Conservation (phyloP, 2,329 filamentous ascomycete species). For the Claviceps paspali region DNA sequence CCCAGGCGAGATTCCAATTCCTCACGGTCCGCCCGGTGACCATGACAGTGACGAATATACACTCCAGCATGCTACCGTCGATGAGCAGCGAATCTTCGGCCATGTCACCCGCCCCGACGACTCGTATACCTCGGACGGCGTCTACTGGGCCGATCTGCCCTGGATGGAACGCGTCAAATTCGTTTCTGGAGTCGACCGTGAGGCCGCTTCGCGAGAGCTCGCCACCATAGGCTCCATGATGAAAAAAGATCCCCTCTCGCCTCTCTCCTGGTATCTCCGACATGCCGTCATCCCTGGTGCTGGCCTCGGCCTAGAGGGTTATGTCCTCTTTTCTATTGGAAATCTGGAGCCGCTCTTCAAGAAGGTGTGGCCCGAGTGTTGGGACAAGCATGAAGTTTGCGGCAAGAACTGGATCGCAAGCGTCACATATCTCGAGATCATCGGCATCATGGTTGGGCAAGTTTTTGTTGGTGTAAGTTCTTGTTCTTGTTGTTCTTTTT, state of each 20-base stretch:
- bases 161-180: constrained; percentile 56
- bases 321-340: constrained; percentile 92
- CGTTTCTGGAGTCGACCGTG: constrained; percentile 55
- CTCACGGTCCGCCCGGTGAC: constrained; percentile 32
- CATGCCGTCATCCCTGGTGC: constrained; percentile 88
- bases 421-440: constrained; percentile 82
- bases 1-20: constrained; percentile 38
- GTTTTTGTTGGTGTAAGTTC: constrained; percentile 61
- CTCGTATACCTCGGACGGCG: constrained; percentile 64
- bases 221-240: constrained; percentile 57
- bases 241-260: constrained; percentile 73
- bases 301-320: constrained; percentile 83
- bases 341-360: constrained; percentile 75
- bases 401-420: constrained; percentile 65
- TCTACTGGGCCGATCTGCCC: constrained; percentile 87
- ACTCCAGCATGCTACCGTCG: constrained; percentile 24
- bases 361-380: constrained; percentile 63
- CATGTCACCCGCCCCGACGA: constrained; percentile 78
- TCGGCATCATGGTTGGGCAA: constrained; percentile 90
- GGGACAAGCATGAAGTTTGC: constrained; percentile 53
- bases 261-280: constrained; percentile 72
- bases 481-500: not conserved
- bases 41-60: constrained; percentile 33
- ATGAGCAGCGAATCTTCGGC: constrained; percentile 52
- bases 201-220: constrained; percentile 56